A percentile compares a stretch with the other conserved stretches of the same genome.
phyloP scores from a whole-genome alignment of 2,329 filamentous ascomycete genomes.

The Xylaria sp. region DNA sequence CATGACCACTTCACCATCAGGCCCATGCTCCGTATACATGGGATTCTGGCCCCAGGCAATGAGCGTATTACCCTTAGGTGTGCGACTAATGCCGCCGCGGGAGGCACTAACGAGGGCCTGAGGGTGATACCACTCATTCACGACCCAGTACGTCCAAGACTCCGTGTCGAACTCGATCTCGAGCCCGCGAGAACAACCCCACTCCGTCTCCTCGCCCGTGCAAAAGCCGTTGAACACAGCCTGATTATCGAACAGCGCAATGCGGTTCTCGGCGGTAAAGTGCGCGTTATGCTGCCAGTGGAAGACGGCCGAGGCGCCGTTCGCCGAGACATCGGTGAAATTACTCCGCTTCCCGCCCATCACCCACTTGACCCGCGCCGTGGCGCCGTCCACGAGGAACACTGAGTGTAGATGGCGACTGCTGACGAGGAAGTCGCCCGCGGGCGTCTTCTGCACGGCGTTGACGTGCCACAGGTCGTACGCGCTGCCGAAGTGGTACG shows the following conservation, averaged over 20 bases:
- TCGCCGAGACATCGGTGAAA: conserved; percentile 29
- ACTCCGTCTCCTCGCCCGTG: conserved; percentile 5
- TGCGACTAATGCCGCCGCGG: conserved; percentile 25
- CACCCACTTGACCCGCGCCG: conserved; percentile 25
- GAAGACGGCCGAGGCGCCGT: conserved; percentile 15
- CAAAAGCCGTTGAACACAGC: conserved; percentile 31
- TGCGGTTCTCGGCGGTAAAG: conserved; percentile 22
- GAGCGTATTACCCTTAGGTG: conserved; percentile 25
- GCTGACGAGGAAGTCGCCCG: conserved; percentile 31
- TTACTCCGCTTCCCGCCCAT: conserved; percentile 28
- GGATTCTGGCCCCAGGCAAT: conserved; percentile 38
- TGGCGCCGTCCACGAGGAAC: conserved; percentile 27
- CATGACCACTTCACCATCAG: conserved; percentile 34
- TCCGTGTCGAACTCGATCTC: conserved; percentile 31
- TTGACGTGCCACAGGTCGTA: conserved; percentile 33
- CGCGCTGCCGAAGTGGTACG: conserved; percentile 18
- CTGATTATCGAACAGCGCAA: conserved; percentile 35
- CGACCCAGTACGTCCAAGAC: conserved; percentile 22
- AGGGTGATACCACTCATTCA: conserved; percentile 34
- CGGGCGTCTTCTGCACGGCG: conserved; percentile 28
- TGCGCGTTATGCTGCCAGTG: conserved; percentile 38
- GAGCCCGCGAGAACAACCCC: conserved; percentile 30
- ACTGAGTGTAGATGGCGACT: conserved; percentile 30
- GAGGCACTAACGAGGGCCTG: conserved; percentile 25
- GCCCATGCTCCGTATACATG: conserved; percentile 33